Percentiles rank a stretch among this genome's conserved stretches.
Evolutionary conservation across 768 basidiomycete species (phyloP).

Genomic region (Tephrocybe sp.): DNA sequence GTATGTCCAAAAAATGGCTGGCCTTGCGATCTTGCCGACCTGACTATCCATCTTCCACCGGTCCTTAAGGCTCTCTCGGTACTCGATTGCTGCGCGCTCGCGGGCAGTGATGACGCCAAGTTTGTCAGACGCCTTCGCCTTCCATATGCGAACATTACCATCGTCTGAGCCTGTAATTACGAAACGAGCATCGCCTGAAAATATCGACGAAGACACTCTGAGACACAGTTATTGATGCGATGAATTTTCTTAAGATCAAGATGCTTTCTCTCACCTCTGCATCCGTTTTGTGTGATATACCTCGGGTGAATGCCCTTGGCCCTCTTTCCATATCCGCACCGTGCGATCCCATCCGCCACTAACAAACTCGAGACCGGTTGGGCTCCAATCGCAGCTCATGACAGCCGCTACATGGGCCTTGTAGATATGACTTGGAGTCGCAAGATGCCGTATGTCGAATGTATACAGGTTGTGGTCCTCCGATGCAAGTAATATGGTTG

Average conservation of each 20-base stretch:
- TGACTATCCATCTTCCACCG: conserved; percentile 85
- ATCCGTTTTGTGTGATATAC: conserved; percentile 99
- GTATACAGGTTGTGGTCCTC: conserved; percentile 99
- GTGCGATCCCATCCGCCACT: conserved; percentile 97
- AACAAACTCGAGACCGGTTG: conserved; percentile 93
- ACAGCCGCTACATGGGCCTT: conserved; percentile 97
- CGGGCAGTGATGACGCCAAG: conserved; percentile 87
- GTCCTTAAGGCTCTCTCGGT: conserved; percentile 82
- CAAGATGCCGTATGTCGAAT: conserved; percentile 87
- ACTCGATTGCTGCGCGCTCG: conserved; percentile 90
- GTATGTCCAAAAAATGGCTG: conserved; percentile 23
- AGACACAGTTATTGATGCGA: background rate
- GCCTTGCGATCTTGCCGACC: conserved; percentile 81
- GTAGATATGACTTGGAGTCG: conserved; percentile 86
- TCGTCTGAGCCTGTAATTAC: conserved; percentile 91
- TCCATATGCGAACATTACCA: conserved; percentile 94
- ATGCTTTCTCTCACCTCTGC: conserved; percentile 66
- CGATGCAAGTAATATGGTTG: conserved; percentile 87
- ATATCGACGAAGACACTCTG: conserved; percentile 86
- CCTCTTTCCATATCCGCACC: conserved; percentile 88
- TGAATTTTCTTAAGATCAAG: background rate
- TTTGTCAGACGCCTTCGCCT: conserved; percentile 88
- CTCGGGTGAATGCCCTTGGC: conserved; percentile 76
- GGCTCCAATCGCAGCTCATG: conserved; percentile 96
- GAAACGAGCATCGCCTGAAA: conserved; percentile 88